Base-by-base conservation (phyloP, 805 yeast species). In the Wickerhamiella alocasiicola region DNA sequence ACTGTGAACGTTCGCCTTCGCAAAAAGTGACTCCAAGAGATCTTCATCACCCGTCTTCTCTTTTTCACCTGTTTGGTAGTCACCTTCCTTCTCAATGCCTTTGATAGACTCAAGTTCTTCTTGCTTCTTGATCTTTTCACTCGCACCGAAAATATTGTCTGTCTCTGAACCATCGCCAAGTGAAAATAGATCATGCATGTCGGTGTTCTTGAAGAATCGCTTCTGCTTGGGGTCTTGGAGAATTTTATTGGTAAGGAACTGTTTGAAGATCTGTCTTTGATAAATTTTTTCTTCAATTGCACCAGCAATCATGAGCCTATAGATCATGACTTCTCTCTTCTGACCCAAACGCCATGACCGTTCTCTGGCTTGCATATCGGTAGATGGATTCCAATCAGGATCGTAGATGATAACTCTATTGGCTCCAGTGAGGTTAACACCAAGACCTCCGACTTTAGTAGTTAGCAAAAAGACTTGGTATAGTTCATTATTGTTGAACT, bases 341-440 rank as follows among this genome's bases (percentile, higher is more conserved):
- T 88, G 98, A 1, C 98, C 98, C 47, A 88, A 67, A 48, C 98
- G 67, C 97, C 97, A 91, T 0, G 97, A 96, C 36, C 98, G 63
- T 57, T 88, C 98, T 45, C 97, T 67, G 0, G 98, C 98, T 60
- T 88, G 98, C 45, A 87, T 70, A 63, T 88, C 98, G 0, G 97
- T 91, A 1, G 95, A 84, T 1, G 98, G 98, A 54, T 88, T 88
- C 98, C 98, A 88, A 60, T 91, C 97, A 0, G 98, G 98, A 54
- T 88, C 98, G 56, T 72, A 88, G 12, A 88, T 88, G 17, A 88
- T 83, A 9, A 88, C 95, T 33, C 97, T 64, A 49, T 85, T 85
- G 0, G 98, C 97, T 3, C 97, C 97, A 0, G 95, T 88, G 34
- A 88, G 59, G 57, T 88, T 88, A 1, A 88, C 82, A 16, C 98